phyloP scores from a whole-genome alignment of 495 filamentous ascomycete species.

The Arthonia radiata region DNA sequence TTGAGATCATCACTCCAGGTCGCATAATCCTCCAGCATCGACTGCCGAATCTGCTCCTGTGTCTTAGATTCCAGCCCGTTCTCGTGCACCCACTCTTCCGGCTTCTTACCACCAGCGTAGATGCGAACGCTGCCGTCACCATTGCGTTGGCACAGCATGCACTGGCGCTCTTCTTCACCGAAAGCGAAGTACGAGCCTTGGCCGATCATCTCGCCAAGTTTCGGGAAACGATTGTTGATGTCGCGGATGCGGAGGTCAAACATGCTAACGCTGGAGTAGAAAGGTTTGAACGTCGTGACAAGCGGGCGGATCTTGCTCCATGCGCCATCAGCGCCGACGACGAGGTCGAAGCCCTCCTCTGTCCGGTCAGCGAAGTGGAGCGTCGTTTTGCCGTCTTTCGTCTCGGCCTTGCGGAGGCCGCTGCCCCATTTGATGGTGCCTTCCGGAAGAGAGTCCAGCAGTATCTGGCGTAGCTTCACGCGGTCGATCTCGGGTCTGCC shows the following conservation, averaged over 20 bases:
- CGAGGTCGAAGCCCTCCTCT: conserved; percentile 21
- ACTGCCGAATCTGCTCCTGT: conserved; percentile 3
- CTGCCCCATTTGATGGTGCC: conserved; percentile 21
- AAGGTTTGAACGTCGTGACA: conserved; percentile 21
- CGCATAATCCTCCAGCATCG: conserved; percentile 5
- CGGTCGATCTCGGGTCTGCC: conserved; percentile 26
- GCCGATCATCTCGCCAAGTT: conserved; percentile 18
- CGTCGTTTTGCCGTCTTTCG: conserved; percentile 2
- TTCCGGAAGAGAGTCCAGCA: conserved; percentile 15
- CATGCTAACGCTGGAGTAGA: conserved; percentile 21
- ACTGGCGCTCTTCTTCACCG: conserved; percentile 13
- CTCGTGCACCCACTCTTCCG: conserved; percentile 17
- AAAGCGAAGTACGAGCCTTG: conserved; percentile 19
- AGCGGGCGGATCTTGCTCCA: conserved; percentile 27
- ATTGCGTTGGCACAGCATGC: conserved; percentile 19
- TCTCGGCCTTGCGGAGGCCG: conserved; percentile 12
- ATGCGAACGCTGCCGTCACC: conserved; percentile 20
- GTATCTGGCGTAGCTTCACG: conserved; percentile 15
- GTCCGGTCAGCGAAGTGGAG: conserved; percentile 9
- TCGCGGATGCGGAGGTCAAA: conserved; percentile 15
- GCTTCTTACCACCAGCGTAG: conserved; percentile 8
- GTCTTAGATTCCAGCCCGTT: conserved; percentile 9
- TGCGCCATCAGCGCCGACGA: conserved; percentile 38
- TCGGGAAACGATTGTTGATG: conserved; percentile 11
- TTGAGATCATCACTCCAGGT: conserved; percentile 14